Evolutionary conservation across 768 basidiomycete species (phyloP), one percentile per base, ranked within the genome.

Genomic region (Amanita rubescens): DNA sequence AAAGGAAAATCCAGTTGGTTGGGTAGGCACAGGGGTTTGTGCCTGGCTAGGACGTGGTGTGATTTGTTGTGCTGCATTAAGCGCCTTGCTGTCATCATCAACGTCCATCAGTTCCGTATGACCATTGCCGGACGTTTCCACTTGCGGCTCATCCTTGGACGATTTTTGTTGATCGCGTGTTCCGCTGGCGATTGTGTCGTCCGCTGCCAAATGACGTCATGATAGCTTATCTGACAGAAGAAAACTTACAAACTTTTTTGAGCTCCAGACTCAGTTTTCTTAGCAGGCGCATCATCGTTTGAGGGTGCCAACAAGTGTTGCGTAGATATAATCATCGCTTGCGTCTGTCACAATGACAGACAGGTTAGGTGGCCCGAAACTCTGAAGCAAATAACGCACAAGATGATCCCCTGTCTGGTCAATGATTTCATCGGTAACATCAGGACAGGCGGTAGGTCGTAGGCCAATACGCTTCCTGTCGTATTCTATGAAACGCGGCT

Each of bases 401-500:
- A 81, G 72, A 62, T 73, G 75, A 57, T 84, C 80, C 11, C 63
- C 66, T 38, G 74, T 71, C 59, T 77, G 79, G 34, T 78, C 76
- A 20, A 84, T 72, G 35, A 89, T 84, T 58, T 91, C 90, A 53
- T 93, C 90, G 4, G 87, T 84, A 24, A 89, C 78, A 56, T 84
- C 79, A 10, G 76, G 74, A 19, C 38, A 53, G 32, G 75, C 79
- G n/a, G 74, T 68, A 32, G 77, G 68, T 20, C 67, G 71, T 53
- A 77, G 63, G 10, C 77, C 76, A 15, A 72, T 67, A 22, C 79
- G 75, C 66, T 94, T 93, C 58, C 77, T 76, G 25, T 91, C 85
- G 61, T 94, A 96, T 57, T 96, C 88, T 54, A 99, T 85, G 35
- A 94, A 81, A 17, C 91, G 84, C 12, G 96, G 94, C 58, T 96